Evolutionary conservation across 371 early-diverging fungal species (phyloP), one percentile per base, ranked within the genome.

Genomic region (Mortierella sp.): DNA sequence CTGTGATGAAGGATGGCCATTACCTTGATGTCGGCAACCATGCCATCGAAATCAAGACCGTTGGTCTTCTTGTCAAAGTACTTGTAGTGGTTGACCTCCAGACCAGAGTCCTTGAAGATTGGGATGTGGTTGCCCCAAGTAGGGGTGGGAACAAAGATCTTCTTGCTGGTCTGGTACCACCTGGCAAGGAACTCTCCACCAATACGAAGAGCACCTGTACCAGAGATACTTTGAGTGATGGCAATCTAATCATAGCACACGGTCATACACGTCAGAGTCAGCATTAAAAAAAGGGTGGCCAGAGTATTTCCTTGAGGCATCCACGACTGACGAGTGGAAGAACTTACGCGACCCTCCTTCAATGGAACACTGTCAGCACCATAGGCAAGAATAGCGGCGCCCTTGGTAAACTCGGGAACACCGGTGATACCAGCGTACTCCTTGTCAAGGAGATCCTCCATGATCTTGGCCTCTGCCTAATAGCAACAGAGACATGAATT

Each of bases 81-180:
- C 60, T 92, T 87, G 84, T 99, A 98, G 78, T 87, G 86, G 51
- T 84, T 91, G 42, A 96, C 91, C 72, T 90, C 88, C 49, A 99
- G 83, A 54, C 96, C 97, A 54, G 94, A 85, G 81, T 97, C 96
- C 63, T 89, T 86, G 89, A 98, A 94, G 74, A 99, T 93, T 55
- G 95, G 90, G 47, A 84, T 92, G 80, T 99, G 99, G 89, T 99
- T 99, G 60, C 98, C 98, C 99, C 99, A 99, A 79, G 92, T 93
- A 67, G 98, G 98, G 69, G 91, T 94, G 56, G 98, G 98, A 53
- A 98, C 85, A 81, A 93, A 91, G 58, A 98, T 90, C 79, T 89
- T 93, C 87, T 95, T 96, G 79, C 89, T 90, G 60, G 90, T 83
- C 60, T 89, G 88, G 83, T 89, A 95, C 86, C 90, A 97, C 27